These are phyloP conservation scores for Pseudogymnoascus sp. DNA, from an alignment of 2,329 filamentous ascomycete species.

Conservation along the genomic window DNA sequence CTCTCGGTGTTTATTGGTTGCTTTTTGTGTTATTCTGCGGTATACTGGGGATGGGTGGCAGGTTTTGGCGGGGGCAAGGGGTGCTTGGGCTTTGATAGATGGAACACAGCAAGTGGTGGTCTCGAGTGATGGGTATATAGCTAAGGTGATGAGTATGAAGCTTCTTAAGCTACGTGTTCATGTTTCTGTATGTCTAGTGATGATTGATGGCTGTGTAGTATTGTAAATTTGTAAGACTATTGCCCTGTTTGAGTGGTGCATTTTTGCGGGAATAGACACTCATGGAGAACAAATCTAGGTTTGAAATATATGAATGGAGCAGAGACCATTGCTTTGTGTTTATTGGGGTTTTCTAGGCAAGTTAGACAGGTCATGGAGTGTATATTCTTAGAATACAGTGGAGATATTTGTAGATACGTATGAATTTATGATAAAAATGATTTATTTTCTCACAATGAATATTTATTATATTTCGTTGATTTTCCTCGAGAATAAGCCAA, in stretches of 20 bases:
- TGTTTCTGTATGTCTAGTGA: not conserved
- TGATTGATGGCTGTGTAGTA: not conserved
- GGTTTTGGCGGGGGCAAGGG: not conserved
- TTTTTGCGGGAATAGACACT: not conserved
- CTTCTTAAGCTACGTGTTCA: not conserved
- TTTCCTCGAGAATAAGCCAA: not conserved
- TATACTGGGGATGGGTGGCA: not conserved
- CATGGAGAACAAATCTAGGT: not conserved
- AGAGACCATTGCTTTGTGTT: not conserved
- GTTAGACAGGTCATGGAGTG: not conserved
- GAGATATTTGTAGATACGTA: not conserved
- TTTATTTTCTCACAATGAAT: not conserved
- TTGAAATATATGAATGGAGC: not conserved
- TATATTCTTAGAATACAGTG: not conserved
- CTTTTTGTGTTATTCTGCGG: not conserved
- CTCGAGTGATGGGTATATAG: not conserved
- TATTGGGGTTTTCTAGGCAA: not conserved
- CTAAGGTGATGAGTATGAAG: not conserved
- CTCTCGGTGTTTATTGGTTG: slow-evolving; percentile 1
- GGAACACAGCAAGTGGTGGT: not conserved
- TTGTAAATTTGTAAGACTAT: not conserved
- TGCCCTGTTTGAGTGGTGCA: not conserved
- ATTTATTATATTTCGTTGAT: not conserved
- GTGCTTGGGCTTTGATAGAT: not conserved
- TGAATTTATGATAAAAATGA: not conserved